A percentile compares a stretch with the other conserved stretches of the same genome.
Conservation (phyloP, 805 yeast species). For the Barnettozyma wickerhamii region DNA sequence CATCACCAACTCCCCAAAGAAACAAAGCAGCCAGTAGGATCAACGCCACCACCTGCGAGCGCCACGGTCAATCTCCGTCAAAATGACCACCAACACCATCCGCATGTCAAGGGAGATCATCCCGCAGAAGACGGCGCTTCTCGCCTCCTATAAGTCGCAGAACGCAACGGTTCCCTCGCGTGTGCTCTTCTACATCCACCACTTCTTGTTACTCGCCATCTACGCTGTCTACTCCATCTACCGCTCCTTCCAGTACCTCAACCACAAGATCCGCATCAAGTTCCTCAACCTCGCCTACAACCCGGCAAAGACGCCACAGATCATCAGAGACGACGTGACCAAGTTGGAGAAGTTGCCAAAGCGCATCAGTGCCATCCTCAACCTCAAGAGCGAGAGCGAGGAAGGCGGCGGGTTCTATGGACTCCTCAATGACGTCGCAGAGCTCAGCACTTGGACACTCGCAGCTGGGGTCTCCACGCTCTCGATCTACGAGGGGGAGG, state of each 20-base stretch:
- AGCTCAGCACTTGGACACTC: conserved; percentile 81
- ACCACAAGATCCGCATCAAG: conserved; percentile 50
- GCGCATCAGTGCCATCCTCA: conserved; percentile 70
- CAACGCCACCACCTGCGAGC: too few relatives aligned
- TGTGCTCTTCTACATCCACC: conserved; percentile 19
- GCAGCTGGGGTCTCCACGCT: conserved; percentile 77
- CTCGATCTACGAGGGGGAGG: conserved; percentile 76
- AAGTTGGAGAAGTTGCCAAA: conserved; percentile 73
- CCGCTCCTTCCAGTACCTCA: conserved; percentile 47
- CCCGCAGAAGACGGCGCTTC: not conserved
- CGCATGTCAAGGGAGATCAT: conserved; percentile 9
- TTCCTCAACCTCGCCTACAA: conserved; percentile 61
- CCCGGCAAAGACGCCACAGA: conserved; percentile 72
- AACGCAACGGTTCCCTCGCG: conserved; percentile 8
- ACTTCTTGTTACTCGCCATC: conserved; percentile 37
- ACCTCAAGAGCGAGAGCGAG: conserved; percentile 67
- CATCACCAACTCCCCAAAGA: too few relatives aligned
- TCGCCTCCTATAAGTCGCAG: not conserved
- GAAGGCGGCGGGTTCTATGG: conserved; percentile 91
- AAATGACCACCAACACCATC: not conserved
- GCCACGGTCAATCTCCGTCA: not conserved
- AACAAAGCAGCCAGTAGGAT: not conserved
- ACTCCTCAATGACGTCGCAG: conserved; percentile 69
- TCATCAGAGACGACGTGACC: conserved; percentile 78
- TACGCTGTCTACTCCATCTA: conserved; percentile 54